phyloP scores from a whole-genome alignment of 2,329 filamentous ascomycete species.

The Elsinoe australis region DNA sequence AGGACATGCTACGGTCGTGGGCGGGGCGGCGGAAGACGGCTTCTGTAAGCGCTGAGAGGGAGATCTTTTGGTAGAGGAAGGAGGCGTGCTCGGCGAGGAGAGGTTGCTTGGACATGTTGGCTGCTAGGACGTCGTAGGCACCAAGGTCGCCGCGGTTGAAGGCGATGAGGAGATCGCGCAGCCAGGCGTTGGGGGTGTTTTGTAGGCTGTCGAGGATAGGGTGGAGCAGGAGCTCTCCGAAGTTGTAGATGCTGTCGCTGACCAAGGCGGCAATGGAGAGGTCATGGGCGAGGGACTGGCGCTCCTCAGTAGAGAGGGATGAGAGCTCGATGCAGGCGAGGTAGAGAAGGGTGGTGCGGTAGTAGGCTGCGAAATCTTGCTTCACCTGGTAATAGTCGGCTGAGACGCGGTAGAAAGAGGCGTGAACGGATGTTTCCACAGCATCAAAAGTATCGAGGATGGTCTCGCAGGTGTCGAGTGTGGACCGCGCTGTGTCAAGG shows the following conservation, averaged over 20 bases:
- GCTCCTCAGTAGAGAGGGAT: conserved; percentile 65
- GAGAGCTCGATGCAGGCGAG: conserved; percentile 88
- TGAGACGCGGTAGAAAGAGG: conserved; percentile 91
- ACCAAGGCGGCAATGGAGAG: conserved; percentile 87
- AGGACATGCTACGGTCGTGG: conserved; percentile 91
- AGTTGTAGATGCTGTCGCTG: conserved; percentile 96
- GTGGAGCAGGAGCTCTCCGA: conserved; percentile 95
- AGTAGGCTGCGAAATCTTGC: conserved; percentile 90
- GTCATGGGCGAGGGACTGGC: conserved; percentile 79
- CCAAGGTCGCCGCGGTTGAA: conserved; percentile 93
- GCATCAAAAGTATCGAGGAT: conserved; percentile 89
- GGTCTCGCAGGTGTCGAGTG: conserved; percentile 77
- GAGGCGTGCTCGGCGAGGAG: conserved; percentile 71
- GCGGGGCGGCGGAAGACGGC: conserved; percentile 92
- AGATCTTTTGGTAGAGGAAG: conserved; percentile 95
- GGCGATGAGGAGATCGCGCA: conserved; percentile 90
- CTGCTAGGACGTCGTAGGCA: conserved; percentile 70
- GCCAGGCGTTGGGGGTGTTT: conserved; percentile 71
- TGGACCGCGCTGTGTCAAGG: conserved; percentile 72
- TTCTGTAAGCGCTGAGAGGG: conserved; percentile 90
- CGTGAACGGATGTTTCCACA: conserved; percentile 91
- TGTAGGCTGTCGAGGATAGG: conserved; percentile 83
- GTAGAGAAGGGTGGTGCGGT: conserved; percentile 94
- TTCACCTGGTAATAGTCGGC: conserved; percentile 88
- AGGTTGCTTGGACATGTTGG: conserved; percentile 65